A percentile compares a stretch with the other conserved stretches of the same genome.
Conservation (phyloP, 768 basidiomycete species). For the Trametes cingulata region DNA sequence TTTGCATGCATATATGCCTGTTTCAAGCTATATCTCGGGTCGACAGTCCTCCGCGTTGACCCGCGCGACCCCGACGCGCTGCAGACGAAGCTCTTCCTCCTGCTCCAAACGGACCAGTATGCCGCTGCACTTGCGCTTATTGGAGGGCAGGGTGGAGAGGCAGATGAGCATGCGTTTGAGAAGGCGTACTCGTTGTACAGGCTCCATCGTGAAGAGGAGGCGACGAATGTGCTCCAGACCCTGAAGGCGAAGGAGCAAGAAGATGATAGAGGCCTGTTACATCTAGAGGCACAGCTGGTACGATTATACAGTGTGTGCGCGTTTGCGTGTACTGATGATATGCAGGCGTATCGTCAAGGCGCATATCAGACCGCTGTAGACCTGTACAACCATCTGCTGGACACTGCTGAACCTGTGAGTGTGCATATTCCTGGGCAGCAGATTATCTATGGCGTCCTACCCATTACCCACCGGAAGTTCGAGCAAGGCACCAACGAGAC, state of each 20-base stretch:
- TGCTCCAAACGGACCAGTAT: constrained; percentile 87
- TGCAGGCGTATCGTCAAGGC: constrained; percentile 77
- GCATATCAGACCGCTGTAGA: constrained; percentile 72
- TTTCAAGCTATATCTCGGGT: not conserved
- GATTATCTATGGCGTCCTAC: not conserved
- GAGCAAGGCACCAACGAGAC: not conserved
- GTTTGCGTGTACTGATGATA: not conserved
- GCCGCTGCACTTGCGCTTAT: constrained; percentile 59
- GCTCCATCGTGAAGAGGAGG: constrained; percentile 74
- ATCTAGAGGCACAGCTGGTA: constrained; percentile 89
- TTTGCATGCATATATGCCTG: constrained; percentile 23
- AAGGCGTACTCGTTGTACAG: constrained; percentile 84
- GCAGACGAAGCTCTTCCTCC: constrained; percentile 83
- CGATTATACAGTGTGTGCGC: constrained; percentile 33
- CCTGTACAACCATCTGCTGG: constrained; percentile 79
- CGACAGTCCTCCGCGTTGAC: constrained; percentile 67
- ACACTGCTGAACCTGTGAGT: constrained; percentile 75
- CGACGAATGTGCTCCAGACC: constrained; percentile 49
- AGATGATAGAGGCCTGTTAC: constrained; percentile 61
- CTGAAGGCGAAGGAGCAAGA: constrained; percentile 45
- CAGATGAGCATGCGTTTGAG: constrained; percentile 52
- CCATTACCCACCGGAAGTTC: not conserved
- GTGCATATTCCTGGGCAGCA: constrained; percentile 30
- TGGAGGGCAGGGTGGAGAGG: not conserved
- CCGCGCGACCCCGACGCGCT: constrained; percentile 70